Percentiles rank a stretch among this genome's conserved stretches.
phyloP scores from a whole-genome alignment of 2,329 filamentous ascomycete species.

The Alternaria angustiovoidea region DNA sequence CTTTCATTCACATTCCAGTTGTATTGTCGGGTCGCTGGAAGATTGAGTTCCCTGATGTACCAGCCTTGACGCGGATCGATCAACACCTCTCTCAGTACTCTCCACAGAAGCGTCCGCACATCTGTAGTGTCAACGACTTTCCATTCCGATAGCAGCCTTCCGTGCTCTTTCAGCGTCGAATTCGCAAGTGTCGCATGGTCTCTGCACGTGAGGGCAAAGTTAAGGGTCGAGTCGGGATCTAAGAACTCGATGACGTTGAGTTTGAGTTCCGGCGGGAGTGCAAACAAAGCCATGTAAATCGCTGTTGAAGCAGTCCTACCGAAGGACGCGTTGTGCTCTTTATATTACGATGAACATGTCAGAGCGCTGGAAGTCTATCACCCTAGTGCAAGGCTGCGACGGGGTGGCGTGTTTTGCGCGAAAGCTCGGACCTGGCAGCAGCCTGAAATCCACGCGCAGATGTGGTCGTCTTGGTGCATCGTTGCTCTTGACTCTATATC shows the following conservation, averaged over 20 bases:
- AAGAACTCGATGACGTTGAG: conserved; percentile 17
- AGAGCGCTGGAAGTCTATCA: not conserved
- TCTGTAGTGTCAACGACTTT: conserved; percentile 9
- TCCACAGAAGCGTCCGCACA: conserved; percentile 9
- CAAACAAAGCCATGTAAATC: conserved; percentile 16
- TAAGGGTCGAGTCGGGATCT: conserved; percentile 21
- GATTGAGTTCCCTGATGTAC: conserved; percentile 27
- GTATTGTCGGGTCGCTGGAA: conserved; percentile 11
- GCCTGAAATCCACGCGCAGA: not conserved
- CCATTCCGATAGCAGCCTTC: conserved; percentile 11
- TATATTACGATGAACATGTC: not conserved
- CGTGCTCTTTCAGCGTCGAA: conserved; percentile 14
- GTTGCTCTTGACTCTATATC: no score
- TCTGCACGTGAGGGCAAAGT: conserved; percentile 25
- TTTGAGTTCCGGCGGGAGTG: conserved; percentile 21
- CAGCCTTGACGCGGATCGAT: conserved; percentile 19
- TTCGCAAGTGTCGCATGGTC: conserved; percentile 10
- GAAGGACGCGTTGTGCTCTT: not conserved
- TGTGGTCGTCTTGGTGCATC: not conserved
- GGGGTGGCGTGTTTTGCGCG: not conserved
- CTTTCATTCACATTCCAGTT: not conserved
- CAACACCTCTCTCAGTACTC: conserved; percentile 16
- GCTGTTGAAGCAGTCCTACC: not conserved
- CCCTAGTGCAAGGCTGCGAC: not conserved
- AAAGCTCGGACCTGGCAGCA: not conserved